Conservation (phyloP, 768 basidiomycete species). For the Russula sp. region DNA sequence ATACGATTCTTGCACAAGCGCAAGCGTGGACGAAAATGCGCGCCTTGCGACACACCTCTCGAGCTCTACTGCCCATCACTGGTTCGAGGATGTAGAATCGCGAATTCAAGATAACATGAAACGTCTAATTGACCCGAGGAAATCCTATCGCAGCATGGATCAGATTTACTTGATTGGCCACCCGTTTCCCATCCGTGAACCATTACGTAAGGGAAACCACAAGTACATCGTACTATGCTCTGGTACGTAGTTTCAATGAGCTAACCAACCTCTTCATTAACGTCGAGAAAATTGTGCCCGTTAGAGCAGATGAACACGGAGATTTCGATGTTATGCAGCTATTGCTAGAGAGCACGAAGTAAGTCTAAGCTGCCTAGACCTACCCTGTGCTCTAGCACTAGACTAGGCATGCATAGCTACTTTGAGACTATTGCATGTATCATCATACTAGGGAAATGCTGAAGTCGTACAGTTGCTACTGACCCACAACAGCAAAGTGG, state of each 20-base stretch:
- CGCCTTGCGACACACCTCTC: too few relatives aligned
- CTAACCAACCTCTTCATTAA: not conserved
- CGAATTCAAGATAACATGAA: not conserved
- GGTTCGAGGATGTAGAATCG: not conserved
- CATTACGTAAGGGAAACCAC: too few relatives aligned
- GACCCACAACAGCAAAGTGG: not conserved
- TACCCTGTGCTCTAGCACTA: too few relatives aligned
- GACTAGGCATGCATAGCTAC: not conserved
- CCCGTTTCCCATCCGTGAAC: too few relatives aligned
- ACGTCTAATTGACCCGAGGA: not conserved
- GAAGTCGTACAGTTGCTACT: not conserved
- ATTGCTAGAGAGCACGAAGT: not conserved
- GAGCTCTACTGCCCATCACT: not conserved
- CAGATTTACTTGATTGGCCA: too few relatives aligned
- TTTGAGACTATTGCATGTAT: not conserved
- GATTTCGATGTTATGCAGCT: not conserved
- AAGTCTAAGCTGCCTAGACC: too few relatives aligned
- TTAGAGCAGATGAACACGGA: too few relatives aligned
- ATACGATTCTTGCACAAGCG: too few relatives aligned
- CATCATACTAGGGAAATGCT: not conserved
- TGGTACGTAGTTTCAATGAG: not conserved
- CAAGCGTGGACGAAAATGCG: too few relatives aligned
- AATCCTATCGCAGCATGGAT: too few relatives aligned
- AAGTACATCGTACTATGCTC: not conserved
- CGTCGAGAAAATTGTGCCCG: not conserved